These are phyloP conservation scores for Onygena corvina DNA, from an alignment of 2,329 filamentous ascomycete genomes.

Conservation along the genomic window DNA sequence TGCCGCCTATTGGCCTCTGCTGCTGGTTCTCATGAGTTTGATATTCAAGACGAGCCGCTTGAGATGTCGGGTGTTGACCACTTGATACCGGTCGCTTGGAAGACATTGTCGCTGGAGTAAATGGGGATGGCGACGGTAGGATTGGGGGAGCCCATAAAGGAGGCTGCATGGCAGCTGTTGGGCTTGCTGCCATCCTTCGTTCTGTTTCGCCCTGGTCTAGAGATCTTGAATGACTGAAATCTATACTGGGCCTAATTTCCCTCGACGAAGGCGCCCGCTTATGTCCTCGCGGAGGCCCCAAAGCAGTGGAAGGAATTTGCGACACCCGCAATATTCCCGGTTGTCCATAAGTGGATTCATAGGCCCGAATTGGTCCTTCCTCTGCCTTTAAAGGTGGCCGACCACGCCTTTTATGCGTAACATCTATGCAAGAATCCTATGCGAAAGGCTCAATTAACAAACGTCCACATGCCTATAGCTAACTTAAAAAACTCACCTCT, in stretches of 20 bases:
- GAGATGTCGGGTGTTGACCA: conserved; percentile 4
- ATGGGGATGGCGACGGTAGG: conserved; percentile 12
- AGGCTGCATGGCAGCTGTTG: conserved; percentile 8
- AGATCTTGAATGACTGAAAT: conserved; percentile 9
- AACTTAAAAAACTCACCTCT: conserved; percentile 21
- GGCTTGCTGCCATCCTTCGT: conserved; percentile 8
- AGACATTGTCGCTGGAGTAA: not conserved
- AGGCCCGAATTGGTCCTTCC: conserved; percentile 16
- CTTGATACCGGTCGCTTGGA: conserved; percentile 4
- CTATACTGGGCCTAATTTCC: conserved; percentile 15
- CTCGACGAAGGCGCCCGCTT: conserved; percentile 12
- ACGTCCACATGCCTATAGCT: not conserved
- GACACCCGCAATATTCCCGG: conserved; percentile 10
- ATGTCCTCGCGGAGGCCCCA: conserved; percentile 7
- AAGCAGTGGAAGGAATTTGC: conserved; percentile 3
- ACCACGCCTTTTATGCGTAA: conserved; percentile 28
- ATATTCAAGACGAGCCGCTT: not conserved
- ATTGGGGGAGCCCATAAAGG: conserved; percentile 11
- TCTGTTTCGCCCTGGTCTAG: conserved; percentile 8
- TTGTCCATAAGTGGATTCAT: conserved; percentile 14
- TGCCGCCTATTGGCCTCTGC: not conserved
- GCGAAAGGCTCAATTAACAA: not conserved
- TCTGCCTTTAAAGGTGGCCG: conserved; percentile 24
- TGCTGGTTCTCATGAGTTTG: not conserved
- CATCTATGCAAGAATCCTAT: conserved; percentile 25